Evolutionary conservation across 176 grass and related monocot species (phyloP), one percentile per base, ranked within the genome.

Genomic region (Oryza officinalis): DNA sequence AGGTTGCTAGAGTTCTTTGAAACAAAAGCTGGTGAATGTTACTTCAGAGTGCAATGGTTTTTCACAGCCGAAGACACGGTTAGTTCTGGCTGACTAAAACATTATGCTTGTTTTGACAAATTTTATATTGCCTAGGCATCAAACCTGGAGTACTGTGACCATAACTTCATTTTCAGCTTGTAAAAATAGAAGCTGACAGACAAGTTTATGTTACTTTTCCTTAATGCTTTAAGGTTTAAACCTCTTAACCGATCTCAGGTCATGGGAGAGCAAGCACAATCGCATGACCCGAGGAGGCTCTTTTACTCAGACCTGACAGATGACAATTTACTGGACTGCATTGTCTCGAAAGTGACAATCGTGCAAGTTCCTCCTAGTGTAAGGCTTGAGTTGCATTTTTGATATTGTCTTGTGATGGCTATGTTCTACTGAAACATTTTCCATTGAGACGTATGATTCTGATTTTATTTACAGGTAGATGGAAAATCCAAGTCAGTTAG

Each of bases 11-110:
- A 98, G 81, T 95, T 98, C 64, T 98, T 98, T 50, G 87, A 98
- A 91, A 91, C 95, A 63, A 76, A 65, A 86, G 28, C 59, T 10
- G 87, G 89, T 71, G 69, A 86, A 75, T 67, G 57, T 86, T 98
- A 95, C 84, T 82, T 84, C 71, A 88, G 86, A 63, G 92, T 81
- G 9, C 95, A 98, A 63, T 98, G 95, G 95, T 95, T 98, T 87
- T 98, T 91, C 63, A 89, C 90, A 93, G 92, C 95, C 69, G 90
- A 93, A 92, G 95, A 98, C 87, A 98, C 95, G 33, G 95, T 98
- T 75, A 94, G 83, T 69, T 85, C 27, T 60, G 33, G 65, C 78
- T 86, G 79, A 78, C 11, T 9, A n/a, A 46, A 27, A 76, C 35
- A 75, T 40, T 84, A 69, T 37, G 15, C 5, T 40, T 76, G 17